A percentile compares a stretch with the other conserved stretches of the same genome.
phyloP scores from a whole-genome alignment of 108 stramenopile genomes.

The Pelagomonas calceolata region DNA sequence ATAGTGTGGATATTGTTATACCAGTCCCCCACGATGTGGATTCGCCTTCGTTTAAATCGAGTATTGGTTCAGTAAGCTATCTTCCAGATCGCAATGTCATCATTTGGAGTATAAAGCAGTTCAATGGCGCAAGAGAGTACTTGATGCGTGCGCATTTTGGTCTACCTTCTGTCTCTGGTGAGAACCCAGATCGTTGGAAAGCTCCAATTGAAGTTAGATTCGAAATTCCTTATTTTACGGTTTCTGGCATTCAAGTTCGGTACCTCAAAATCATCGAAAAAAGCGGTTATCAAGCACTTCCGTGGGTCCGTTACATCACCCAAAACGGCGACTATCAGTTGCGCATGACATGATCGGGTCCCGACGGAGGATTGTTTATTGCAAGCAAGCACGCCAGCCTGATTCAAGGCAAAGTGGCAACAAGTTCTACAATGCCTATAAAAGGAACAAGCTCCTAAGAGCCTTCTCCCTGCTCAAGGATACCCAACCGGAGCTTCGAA shows the following conservation, averaged over 20 bases:
- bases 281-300: slow-evolving; percentile 95
- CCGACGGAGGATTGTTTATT: too few relatives aligned
- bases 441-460: too few relatives aligned
- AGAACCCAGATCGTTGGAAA: slow-evolving; percentile 74
- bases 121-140: slow-evolving; percentile 71
- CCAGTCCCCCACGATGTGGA: slow-evolving; percentile 98
- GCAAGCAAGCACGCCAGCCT: too few relatives aligned
- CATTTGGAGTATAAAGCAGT: slow-evolving; percentile 96
- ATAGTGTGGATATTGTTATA: slow-evolving; percentile 98
- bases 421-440: too few relatives aligned
- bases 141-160: slow-evolving; percentile 99
- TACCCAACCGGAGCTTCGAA: too few relatives aligned
- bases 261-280: slow-evolving; percentile 99
- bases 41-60: slow-evolving; percentile 90
- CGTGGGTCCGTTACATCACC: slow-evolving; percentile 99
- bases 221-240: slow-evolving; percentile 99
- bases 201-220: slow-evolving; percentile 88
- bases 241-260: slow-evolving; percentile 94
- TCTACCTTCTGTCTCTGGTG: slow-evolving; percentile 79
- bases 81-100: slow-evolving; percentile 90
- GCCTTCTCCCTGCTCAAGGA: too few relatives aligned
- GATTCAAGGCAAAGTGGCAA: too few relatives aligned
- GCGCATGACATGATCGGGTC: slow-evolving; percentile 86
- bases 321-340: slow-evolving; percentile 95
- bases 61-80: slow-evolving; percentile 90